These are phyloP conservation scores for Neonectria faginata DNA, from an alignment of 2,329 filamentous ascomycete species.

Conservation along the genomic window DNA sequence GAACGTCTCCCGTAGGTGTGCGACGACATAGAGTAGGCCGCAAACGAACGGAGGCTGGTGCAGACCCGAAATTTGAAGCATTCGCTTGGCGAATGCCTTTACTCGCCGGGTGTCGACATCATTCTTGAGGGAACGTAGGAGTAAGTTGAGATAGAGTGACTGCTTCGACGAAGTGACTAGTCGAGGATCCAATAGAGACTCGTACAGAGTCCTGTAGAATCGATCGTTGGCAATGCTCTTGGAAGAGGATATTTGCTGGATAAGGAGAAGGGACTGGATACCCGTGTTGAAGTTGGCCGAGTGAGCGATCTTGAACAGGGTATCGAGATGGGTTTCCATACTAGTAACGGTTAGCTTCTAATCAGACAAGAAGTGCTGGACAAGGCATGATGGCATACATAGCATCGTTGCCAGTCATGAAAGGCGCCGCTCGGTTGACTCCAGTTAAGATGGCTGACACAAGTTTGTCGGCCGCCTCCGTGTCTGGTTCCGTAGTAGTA, in stretches of 20 bases:
- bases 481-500: constrained; percentile 68
- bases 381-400: constrained; percentile 58
- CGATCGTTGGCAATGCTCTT: constrained; percentile 87
- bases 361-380: not conserved
- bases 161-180: constrained; percentile 93
- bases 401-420: constrained; percentile 82
- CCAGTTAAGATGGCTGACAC: constrained; percentile 92
- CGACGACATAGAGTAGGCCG: constrained; percentile 89
- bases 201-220: constrained; percentile 95
- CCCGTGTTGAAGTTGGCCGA: constrained; percentile 99
- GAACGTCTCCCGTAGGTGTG: constrained; percentile 83
- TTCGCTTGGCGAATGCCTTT: constrained; percentile 94
- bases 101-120: constrained; percentile 92
- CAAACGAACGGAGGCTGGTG: constrained; percentile 95
- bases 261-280: constrained; percentile 92
- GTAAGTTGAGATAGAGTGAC: constrained; percentile 90
- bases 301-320: constrained; percentile 94
- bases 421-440: constrained; percentile 95
- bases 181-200: constrained; percentile 91
- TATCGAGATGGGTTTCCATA: constrained; percentile 90
- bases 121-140: constrained; percentile 88
- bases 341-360: constrained; percentile 53
- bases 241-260: constrained; percentile 87
- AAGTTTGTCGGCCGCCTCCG: constrained; percentile 81
- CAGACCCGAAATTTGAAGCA: constrained; percentile 86